Evolutionary conservation across 164 flowering plant species (phyloP), one percentile per base, ranked within the genome.

Genomic region (Brasenia schreberi): DNA sequence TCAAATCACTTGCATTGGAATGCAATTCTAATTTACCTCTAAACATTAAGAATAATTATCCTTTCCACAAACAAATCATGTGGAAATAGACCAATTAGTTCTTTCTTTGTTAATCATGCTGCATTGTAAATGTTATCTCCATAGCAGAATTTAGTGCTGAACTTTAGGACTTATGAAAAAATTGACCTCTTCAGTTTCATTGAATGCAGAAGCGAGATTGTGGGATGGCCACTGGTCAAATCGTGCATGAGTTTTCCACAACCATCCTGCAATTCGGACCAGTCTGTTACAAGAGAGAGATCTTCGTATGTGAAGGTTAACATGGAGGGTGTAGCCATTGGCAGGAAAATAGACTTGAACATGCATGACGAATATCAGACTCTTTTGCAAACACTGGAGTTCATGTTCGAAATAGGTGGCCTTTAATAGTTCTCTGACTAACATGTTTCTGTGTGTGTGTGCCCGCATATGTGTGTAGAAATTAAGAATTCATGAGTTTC

Each of bases 321-420:
- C 74, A 85, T 87, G 88, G 87, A 87, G 19, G 90, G 93, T 0
- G 77, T 76, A 43, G 77, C 72, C 18, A 85, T 87, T 14, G 82
- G 78, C 59, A 81, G 93, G 67, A 87, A 87, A 71, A 68, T 87
- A 64, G 78, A 85, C 62, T 49, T 85, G 5, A 75, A 68, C 42
- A 72, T 65, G 17, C 77, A 73, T 62, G 60, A 69, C 17, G 84
- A 85, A 43, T 85, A 82, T 66, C 72, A 78, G 43, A 56, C 80
- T 0, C 82, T 85, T 2, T 66, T 19, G 5, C 11, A 23, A 62
- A 67, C 80, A 63, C 72, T 84, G 76, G 64, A 74, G 18, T 2
- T 39, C 76, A 81, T 84, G 88, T 87, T 87, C 73, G 72, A 67
- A 7, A 75, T 65, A 75, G 58, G 92, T 87, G 67, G 73, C 77